Evolutionary conservation across 192 early-diverging fungal genomes (phyloP).

Genomic region (Diversispora eburnea): DNA sequence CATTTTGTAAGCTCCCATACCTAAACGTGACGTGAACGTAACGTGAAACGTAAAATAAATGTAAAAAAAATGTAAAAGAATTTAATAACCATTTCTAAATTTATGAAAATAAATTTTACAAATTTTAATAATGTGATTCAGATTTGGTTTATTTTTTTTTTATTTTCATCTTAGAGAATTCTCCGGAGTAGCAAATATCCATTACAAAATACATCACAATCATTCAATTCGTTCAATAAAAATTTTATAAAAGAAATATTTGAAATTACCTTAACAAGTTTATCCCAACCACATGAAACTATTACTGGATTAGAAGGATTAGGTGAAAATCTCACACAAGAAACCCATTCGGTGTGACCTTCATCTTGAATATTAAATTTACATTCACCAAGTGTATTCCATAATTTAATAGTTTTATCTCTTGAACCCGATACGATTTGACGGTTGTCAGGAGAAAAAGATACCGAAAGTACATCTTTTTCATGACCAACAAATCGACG

Average conservation of each 20-base stretch:
- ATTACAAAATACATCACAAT: slow-evolving; percentile 35
- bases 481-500: slow-evolving; percentile 96
- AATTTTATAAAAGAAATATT: neutral
- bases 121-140: slow-evolving; percentile 36
- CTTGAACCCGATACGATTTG: slow-evolving; percentile 98
- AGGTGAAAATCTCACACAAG: slow-evolving; percentile 98
- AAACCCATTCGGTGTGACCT: slow-evolving; percentile 98
- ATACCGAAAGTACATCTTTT: slow-evolving; percentile 97
- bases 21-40: slow-evolving; percentile 38
- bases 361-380: slow-evolving; percentile 98
- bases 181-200: slow-evolving; percentile 79
- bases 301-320: slow-evolving; percentile 98
- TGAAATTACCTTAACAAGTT: slow-evolving; percentile 93
- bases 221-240: no score
- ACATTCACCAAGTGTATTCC: slow-evolving; percentile 99
- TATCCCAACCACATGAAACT: slow-evolving; percentile 98
- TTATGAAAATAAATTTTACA: neutral
- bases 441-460: slow-evolving; percentile 99
- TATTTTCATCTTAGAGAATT: slow-evolving; percentile 60
- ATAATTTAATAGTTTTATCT: slow-evolving; percentile 99
- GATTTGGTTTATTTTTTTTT: slow-evolving; percentile 29
- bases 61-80: neutral
- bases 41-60: neutral
- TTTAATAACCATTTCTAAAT: no score
- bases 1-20: slow-evolving; percentile 98